Percentiles rank a stretch among this genome's conserved stretches.
Evolutionary conservation across 1,139 yeast species (phyloP).

Genomic region (Blastobotrys petasosporus): DNA sequence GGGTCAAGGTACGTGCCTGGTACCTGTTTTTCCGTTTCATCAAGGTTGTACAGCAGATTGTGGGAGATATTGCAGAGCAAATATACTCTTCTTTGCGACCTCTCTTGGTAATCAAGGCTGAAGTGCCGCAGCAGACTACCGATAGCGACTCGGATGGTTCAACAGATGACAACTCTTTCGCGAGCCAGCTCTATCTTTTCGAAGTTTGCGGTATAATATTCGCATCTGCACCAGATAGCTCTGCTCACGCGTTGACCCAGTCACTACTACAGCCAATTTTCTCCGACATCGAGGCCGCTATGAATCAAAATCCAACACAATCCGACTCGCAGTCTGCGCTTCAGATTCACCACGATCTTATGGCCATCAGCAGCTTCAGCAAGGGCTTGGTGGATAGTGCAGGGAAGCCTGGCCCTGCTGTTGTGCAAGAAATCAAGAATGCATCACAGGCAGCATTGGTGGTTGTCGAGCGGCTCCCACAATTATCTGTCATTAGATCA

Average conservation of each 20-base stretch:
- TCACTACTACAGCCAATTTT: constrained; percentile 74
- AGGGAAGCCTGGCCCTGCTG: constrained; percentile 11
- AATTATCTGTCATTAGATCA: constrained; percentile 68
- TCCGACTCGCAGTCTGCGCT: constrained; percentile 46
- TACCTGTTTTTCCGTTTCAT: constrained; percentile 79
- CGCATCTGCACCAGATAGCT: constrained; percentile 35
- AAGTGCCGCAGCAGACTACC: constrained; percentile 38
- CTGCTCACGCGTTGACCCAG: constrained; percentile 23
- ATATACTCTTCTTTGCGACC: constrained; percentile 48
- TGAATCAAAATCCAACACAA: constrained; percentile 21
- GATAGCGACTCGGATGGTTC: constrained; percentile 40
- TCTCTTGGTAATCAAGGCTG: constrained; percentile 56
- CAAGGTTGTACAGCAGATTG: constrained; percentile 64
- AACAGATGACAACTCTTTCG: constrained; percentile 51
- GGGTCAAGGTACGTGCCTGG: constrained; percentile 84
- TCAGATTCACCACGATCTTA: constrained; percentile 78
- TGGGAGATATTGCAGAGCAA: constrained; percentile 42
- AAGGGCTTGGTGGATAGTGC: constrained; percentile 60
- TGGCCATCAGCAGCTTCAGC: constrained; percentile 86
- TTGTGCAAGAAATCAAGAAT: constrained; percentile 53
- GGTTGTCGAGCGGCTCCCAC: constrained; percentile 68
- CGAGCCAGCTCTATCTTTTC: constrained; percentile 72
- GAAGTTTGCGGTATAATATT: constrained; percentile 45
- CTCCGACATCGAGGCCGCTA: constrained; percentile 56
- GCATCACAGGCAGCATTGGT: constrained; percentile 81